Evolutionary conservation across 805 yeast genomes (phyloP).

Genomic region (Hemisphaericaspora nanyangensis): DNA sequence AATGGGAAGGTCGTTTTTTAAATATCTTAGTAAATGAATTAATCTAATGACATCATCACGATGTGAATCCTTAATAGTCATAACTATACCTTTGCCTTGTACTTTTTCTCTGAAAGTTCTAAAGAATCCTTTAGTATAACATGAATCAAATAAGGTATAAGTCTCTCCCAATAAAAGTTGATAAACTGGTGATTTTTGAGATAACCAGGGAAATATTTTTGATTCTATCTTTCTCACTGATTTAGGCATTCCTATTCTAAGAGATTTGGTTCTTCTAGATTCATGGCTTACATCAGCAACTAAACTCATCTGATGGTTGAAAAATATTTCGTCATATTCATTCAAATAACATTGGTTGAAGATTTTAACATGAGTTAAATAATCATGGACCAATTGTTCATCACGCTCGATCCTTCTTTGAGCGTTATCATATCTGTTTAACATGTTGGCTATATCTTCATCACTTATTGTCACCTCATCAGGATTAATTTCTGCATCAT

Average conservation of each 20-base stretch:
- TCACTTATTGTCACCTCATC: constrained; percentile 3
- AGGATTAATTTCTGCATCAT: constrained; percentile 7
- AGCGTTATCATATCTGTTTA: constrained; percentile 3
- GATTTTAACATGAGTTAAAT: constrained; percentile 19
- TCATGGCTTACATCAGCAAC: constrained; percentile 23
- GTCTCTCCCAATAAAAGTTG: constrained; percentile 3
- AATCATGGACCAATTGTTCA: constrained; percentile 22
- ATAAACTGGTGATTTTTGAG: constrained; percentile 16
- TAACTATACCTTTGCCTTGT: constrained; percentile 31
- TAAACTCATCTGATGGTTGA: constrained; percentile 23
- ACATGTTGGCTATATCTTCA: constrained; percentile 3
- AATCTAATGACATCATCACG: constrained; percentile 19
- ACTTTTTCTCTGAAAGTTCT: constrained; percentile 12
- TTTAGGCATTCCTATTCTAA: not conserved
- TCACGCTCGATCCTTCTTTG: constrained; percentile 8
- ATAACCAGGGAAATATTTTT: constrained; percentile 22
- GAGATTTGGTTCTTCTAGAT: not conserved
- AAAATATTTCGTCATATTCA: not conserved
- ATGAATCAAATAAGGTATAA: constrained; percentile 1
- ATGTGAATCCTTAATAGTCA: constrained; percentile 27
- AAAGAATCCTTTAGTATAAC: constrained; percentile 3
- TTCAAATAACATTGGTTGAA: constrained; percentile 22
- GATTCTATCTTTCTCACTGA: constrained; percentile 11
- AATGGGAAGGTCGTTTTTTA: constrained; percentile 29
- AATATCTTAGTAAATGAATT: constrained; percentile 23